Evolutionary conservation across 2,329 filamentous ascomycete species (phyloP), one percentile per base, ranked within the genome.

Genomic region (Ascochyta lentis): DNA sequence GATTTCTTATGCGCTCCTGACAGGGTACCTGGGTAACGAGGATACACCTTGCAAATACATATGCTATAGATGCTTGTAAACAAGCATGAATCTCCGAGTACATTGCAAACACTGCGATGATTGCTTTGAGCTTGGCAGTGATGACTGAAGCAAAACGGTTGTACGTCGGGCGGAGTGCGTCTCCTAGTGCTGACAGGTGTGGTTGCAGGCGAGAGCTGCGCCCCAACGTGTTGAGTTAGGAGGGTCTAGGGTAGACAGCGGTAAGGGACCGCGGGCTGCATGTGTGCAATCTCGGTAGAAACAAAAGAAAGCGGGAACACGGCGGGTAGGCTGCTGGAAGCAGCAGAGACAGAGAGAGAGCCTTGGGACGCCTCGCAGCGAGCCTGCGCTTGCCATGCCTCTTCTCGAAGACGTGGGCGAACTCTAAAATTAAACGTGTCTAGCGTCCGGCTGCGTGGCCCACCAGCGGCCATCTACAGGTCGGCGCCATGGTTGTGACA

Each of bases 371-470:
- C 23, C 26, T 38, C 29, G 41, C 46, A 42, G 42, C 3, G 22
- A 10, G 47, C 29, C 27, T 46, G 19, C 53, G 53, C 53, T 22
- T 56, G 42, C 31, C 8, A 27, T 56, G 45, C 47, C 53, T 41
- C 29, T 39, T 56, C 38, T 43, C n/a, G 37, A 24, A 39, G 46
- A 15, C 29, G 16, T 26, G 38, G 38, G 41, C 3, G 31, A 23
- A 24, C 12, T 45, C 53, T 51, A 56, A 51, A 43, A 47, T 56
- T 51, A 51, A 48, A 43, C 43, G 31, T 38, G 3, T 31, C 12
- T 51, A 56, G 53, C 48, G 53, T 43, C 16, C 53, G 53, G 37
- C 41, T 42, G 35, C 53, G 47, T 55, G 53, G 37, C n/a, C 24
- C 37, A 43, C 38, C 42, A 35, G 37, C 47, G 43, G 29, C 29